These are phyloP conservation scores for Calocera cornea DNA, from an alignment of 768 basidiomycete genomes.

Conservation along the genomic window DNA sequence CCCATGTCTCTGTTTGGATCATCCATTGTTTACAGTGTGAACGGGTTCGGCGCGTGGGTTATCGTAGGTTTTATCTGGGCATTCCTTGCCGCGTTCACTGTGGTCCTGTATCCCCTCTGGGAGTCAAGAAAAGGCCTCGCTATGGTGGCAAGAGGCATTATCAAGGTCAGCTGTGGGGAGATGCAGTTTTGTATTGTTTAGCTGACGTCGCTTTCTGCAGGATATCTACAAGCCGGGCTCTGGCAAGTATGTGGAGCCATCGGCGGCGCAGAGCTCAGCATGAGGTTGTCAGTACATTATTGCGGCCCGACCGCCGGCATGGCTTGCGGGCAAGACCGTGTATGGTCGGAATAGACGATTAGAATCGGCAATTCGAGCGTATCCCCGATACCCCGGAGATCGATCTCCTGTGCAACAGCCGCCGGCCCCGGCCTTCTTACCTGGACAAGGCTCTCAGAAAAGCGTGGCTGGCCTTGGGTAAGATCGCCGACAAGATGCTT, in stretches of 20 bases:
- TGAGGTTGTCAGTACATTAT: too few relatives aligned
- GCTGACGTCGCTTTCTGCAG: neutral
- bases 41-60: conserved; percentile 68
- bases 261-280: neutral
- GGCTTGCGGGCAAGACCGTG: neutral
- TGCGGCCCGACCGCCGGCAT: neutral
- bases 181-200: neutral
- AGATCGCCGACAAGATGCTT: too few relatives aligned
- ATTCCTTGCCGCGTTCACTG: conserved; percentile 58
- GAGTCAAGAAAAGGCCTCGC: conserved; percentile 59
- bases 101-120: conserved; percentile 79
- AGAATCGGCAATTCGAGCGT: too few relatives aligned
- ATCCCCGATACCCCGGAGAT: too few relatives aligned
- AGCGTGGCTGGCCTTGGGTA: too few relatives aligned
- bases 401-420: too few relatives aligned
- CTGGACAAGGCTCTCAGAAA: too few relatives aligned
- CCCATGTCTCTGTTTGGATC: conserved; percentile 83
- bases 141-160: conserved; percentile 45
- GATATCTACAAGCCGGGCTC: conserved; percentile 11
- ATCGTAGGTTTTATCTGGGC: conserved; percentile 71
- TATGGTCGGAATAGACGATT: too few relatives aligned
- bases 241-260: conserved; percentile 8
- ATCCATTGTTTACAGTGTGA: conserved; percentile 49
- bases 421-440: too few relatives aligned
- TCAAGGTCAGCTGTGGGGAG: conserved; percentile 22